These are phyloP conservation scores for Astrocystis sublimbata DNA, from an alignment of 495 filamentous ascomycete genomes.

Conservation along the genomic window DNA sequence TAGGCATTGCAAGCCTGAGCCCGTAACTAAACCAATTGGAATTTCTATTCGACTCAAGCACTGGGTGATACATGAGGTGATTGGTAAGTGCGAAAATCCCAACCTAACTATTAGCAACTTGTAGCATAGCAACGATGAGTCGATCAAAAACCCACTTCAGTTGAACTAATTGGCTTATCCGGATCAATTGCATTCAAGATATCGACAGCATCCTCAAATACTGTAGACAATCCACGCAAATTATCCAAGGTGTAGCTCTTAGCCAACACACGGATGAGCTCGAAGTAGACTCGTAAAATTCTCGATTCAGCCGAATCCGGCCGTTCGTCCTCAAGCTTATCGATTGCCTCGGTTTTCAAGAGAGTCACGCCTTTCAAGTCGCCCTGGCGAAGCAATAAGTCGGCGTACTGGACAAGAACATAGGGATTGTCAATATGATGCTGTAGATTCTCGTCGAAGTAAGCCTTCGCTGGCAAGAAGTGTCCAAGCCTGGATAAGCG, in stretches of 20 bases:
- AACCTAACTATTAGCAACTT: slow-evolving; percentile 10
- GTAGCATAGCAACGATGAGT: not conserved
- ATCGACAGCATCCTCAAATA: slow-evolving; percentile 11
- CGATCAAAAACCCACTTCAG: slow-evolving; percentile 1
- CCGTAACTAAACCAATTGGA: slow-evolving; percentile 5
- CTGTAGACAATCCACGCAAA: not conserved
- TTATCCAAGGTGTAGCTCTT: slow-evolving; percentile 9
- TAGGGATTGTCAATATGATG: slow-evolving; percentile 22
- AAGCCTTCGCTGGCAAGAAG: slow-evolving; percentile 17
- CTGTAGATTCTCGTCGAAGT: slow-evolving; percentile 20
- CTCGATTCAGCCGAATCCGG: not conserved
- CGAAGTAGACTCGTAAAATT: slow-evolving; percentile 3
- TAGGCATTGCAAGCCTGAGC: not conserved
- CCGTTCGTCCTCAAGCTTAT: not conserved
- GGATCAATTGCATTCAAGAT: not conserved
- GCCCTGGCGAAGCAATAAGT: slow-evolving; percentile 25
- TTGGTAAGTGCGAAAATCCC: slow-evolving; percentile 9
- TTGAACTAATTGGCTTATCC: slow-evolving; percentile 10
- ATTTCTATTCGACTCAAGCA: slow-evolving; percentile 7
- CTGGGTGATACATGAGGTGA: slow-evolving; percentile 2
- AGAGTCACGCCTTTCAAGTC: slow-evolving; percentile 18
- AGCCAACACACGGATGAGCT: not conserved
- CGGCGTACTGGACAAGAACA: slow-evolving; percentile 23
- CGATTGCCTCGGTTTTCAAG: slow-evolving; percentile 10
- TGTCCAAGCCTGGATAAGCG: slow-evolving; percentile 25